Conservation (phyloP, 2,329 filamentous ascomycete species). For the Fusarium ambrosium region DNA sequence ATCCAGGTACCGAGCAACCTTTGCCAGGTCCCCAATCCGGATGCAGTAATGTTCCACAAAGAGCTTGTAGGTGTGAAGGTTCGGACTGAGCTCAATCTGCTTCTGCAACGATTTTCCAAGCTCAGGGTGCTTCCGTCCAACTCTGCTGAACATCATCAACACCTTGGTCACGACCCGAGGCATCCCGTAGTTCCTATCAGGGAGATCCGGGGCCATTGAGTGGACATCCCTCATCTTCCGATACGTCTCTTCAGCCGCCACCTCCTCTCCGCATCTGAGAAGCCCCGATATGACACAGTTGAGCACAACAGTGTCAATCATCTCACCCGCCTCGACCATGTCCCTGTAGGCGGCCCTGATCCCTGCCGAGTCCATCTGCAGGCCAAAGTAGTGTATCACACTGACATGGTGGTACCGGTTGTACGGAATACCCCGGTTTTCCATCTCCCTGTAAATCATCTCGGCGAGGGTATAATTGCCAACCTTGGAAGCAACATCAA, state of each 20-base stretch:
- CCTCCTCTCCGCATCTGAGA: constrained; percentile 80
- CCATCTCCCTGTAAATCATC: constrained; percentile 87
- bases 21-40: constrained; percentile 77
- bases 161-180: constrained; percentile 66
- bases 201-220: constrained; percentile 54
- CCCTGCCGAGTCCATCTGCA: constrained; percentile 78
- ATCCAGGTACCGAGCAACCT: constrained; percentile 77
- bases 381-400: constrained; percentile 86
- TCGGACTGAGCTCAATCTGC: constrained; percentile 75
- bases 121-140: constrained; percentile 68
- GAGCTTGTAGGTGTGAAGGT: constrained; percentile 83
- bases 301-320: constrained; percentile 88
- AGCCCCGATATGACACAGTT: constrained; percentile 89
- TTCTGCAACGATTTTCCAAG: constrained; percentile 70
- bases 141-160: constrained; percentile 69
- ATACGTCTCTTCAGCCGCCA: constrained; percentile 85
- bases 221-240: constrained; percentile 81
- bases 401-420: constrained; percentile 87
- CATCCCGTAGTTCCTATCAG: constrained; percentile 61
- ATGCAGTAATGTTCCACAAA: constrained; percentile 82
- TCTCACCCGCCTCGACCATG: constrained; percentile 86
- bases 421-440: constrained; percentile 73
- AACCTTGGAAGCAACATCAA: constrained; percentile 87
- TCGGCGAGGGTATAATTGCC: constrained; percentile 88
- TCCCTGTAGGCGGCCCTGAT: constrained; percentile 84